Evolutionary conservation across 2,329 filamentous ascomycete species (phyloP), one percentile per base, ranked within the genome.

Genomic region (Stagonosporopsis cucurbitacearum): DNA sequence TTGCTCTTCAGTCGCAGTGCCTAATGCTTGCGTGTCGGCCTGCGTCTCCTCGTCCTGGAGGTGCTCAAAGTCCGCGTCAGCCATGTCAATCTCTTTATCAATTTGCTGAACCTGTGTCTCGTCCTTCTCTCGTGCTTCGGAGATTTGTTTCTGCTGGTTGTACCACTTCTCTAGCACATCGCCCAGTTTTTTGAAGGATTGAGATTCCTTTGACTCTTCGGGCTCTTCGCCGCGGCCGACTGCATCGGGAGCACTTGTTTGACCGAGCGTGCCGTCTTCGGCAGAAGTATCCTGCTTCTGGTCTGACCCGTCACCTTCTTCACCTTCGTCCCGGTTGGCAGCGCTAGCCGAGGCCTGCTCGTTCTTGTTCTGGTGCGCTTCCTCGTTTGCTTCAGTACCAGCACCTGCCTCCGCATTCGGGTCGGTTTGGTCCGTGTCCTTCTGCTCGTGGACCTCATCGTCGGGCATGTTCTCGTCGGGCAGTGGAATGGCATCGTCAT

Each of bases 121-220:
- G 12, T 82, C 79, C 42, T 86, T 82, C 44, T 76, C 64, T 2
- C 56, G 67, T 3, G 76, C 67, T 28, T 79, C 74, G 12, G 73
- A 75, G 65, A 99, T 98, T 59, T 96, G 89, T 42, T 86, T 86
- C 68, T 96, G 91, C 69, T 92, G 91, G 55, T 91, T 86, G 75
- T 98, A 93, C 91, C 93, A 99, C 66, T 89, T 86, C 74, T 98
- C 93, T 28, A 99, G 82, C 6, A 92, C 89, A 78, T 99, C 92
- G 20, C 95, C 95, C 26, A 99, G 85, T 70, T 96, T 96, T 78
- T 95, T 95, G 82, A 97, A 96, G 1, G 92, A 90, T 64, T 95
- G 86, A 41, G 81, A 79, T 47, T 84, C 75, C 5, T 70, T 67
- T 17, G 70, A 67, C 33, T 80, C 75, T 62, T 81, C 72, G 15